Conservation (phyloP, 2,329 filamentous ascomycete genomes). For the Paecilomyces variotii region DNA sequence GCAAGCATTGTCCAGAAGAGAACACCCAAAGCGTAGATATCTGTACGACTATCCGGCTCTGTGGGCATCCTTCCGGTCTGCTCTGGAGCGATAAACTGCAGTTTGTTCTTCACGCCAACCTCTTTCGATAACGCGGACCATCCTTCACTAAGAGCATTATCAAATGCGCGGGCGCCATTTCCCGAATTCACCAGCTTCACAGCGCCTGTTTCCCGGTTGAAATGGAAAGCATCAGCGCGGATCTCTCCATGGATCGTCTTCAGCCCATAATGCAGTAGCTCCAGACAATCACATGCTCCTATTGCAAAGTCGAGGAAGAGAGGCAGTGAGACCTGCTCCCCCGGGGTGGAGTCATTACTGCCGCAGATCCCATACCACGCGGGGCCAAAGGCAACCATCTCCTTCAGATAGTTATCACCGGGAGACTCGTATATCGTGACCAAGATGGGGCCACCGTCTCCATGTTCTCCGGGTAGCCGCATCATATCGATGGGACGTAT, state of each 20-base stretch:
- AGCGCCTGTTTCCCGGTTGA: slow-evolving; percentile 58
- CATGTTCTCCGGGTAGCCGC: slow-evolving; percentile 58
- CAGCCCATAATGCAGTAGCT: slow-evolving; percentile 83
- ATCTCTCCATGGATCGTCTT: slow-evolving; percentile 87
- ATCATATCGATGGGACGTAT: slow-evolving; percentile 73
- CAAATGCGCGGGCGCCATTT: slow-evolving; percentile 78
- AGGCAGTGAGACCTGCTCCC: slow-evolving; percentile 59
- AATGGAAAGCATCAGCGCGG: slow-evolving; percentile 84
- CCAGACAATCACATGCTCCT: slow-evolving; percentile 74
- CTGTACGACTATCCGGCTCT: slow-evolving; percentile 83
- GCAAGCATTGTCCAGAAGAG: slow-evolving; percentile 81
- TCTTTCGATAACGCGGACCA: slow-evolving; percentile 81
- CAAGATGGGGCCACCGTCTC: slow-evolving; percentile 63
- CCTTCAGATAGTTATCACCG: slow-evolving; percentile 63
- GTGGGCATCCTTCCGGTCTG: slow-evolving; percentile 89
- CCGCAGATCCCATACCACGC: slow-evolving; percentile 57
- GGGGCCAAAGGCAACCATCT: slow-evolving; percentile 69
- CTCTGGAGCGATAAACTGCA: slow-evolving; percentile 88
- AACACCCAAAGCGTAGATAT: slow-evolving; percentile 87
- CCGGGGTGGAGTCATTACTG: slow-evolving; percentile 42
- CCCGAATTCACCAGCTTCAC: slow-evolving; percentile 82
- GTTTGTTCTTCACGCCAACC: slow-evolving; percentile 76
- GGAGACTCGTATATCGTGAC: slow-evolving; percentile 76
- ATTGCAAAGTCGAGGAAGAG: slow-evolving; percentile 87
- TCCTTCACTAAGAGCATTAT: slow-evolving; percentile 80